Conservation (phyloP, 2,329 filamentous ascomycete species). For the Coleophoma eucalyptorum region DNA sequence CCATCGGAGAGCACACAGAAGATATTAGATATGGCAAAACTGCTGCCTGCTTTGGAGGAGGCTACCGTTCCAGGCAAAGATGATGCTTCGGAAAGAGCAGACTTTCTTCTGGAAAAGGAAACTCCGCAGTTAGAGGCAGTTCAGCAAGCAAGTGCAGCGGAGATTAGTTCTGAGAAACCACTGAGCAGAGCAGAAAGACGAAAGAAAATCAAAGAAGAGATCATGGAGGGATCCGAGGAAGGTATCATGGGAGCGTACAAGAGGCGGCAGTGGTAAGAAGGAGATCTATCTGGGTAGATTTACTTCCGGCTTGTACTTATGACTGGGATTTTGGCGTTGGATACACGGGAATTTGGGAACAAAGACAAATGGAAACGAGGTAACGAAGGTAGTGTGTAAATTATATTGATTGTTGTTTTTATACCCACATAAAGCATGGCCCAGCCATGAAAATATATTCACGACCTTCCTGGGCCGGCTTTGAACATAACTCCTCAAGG, state of each 20-base stretch:
- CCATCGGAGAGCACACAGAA: not conserved
- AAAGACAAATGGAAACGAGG: not conserved
- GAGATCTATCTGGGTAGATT: not conserved
- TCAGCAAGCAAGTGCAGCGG: not conserved
- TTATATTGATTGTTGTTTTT: not conserved
- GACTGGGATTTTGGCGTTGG: no score
- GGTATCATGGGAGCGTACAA: constrained; percentile 44
- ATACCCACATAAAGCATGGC: constrained; percentile 7
- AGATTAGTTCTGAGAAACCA: constrained; percentile 9
- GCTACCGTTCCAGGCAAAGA: not conserved
- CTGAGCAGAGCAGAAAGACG: constrained; percentile 36
- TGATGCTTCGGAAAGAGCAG: not conserved
- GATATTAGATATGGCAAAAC: not conserved
- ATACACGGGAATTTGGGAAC: not conserved
- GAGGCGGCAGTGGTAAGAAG: constrained; percentile 46
- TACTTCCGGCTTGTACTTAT: no score
- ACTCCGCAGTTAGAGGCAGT: not conserved
- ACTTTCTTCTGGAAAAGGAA: not conserved
- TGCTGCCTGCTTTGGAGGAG: no score
- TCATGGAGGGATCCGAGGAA: constrained; percentile 35
- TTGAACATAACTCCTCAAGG: no score
- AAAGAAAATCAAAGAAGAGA: constrained; percentile 54
- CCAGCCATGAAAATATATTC: constrained; percentile 8
- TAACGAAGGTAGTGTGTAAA: not conserved
- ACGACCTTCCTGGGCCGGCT: not conserved